Base-by-base conservation (phyloP, 768 basidiomycete genomes). In the Daedaleopsis nitida region DNA sequence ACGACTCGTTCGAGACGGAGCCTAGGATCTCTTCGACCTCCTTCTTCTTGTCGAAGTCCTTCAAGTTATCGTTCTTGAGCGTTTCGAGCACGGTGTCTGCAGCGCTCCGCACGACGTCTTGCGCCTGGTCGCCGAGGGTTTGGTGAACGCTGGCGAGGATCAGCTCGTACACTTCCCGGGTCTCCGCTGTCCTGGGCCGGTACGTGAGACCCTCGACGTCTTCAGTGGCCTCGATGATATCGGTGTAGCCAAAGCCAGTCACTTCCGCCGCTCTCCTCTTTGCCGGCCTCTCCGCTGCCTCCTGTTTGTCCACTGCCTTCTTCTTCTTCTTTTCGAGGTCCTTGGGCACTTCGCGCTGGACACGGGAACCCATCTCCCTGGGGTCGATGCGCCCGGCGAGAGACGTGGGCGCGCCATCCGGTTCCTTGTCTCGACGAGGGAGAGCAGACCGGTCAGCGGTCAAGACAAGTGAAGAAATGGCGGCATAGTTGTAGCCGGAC, bases 41-140 rank as follows among this genome's bases (percentile, higher is more conserved):
- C 77, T 86, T 91, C 76, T 98, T 96, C 82, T 95, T 96, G 81
- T 98, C 96, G 68, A 98, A 96, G 71, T 98, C 96, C 76, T 95
- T 96, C 77, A 94, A 72, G 60, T 81, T 80, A 66, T 97, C 94
- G 66, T 83, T 89, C 77, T 98, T 98, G 65, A 98, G 81, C 5
- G 84, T 82, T 75, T 96, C 94, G 51, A 99, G 77, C 1, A 96
- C 88, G 0, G 85, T 83, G 74, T 99, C 96, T n/a, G 97, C 91
- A 1, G 97, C 97, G 65, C 91, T 94, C 19, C 96, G 89, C 51
- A 99, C 88, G 68, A 98, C 88, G 65, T 98, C 96, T 72, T 97
- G 95, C 0, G 95, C 92, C 72, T 96, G 95, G 76, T 97, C 97
- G 0, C 96, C 96, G 12, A 98, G 84, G 1, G 86, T 78, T 9